phyloP scores from a whole-genome alignment of 2,329 filamentous ascomycete genomes.

The Monosporascus sp. region DNA sequence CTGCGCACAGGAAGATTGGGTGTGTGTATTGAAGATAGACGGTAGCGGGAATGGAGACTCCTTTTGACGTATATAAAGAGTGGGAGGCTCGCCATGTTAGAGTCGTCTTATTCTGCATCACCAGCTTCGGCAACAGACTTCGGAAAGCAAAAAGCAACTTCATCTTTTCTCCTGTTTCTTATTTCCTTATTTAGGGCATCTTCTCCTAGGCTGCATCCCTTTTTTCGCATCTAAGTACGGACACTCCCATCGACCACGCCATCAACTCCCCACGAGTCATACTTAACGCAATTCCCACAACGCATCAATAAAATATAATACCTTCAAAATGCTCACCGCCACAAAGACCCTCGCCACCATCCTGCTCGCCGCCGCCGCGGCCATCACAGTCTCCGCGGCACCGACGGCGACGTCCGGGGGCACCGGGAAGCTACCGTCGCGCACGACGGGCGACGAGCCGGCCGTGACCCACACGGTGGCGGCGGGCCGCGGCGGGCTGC shows the following conservation, averaged over 20 bases:
- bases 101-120: neutral
- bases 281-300: too few species aligned
- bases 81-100: neutral
- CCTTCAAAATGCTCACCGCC: conserved; percentile 27
- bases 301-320: neutral
- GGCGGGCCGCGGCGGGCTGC: conserved; percentile 36
- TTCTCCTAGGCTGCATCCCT: neutral
- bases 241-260: too few species aligned
- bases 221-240: neutral
- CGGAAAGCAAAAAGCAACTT: neutral
- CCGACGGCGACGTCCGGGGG: conserved; percentile 29
- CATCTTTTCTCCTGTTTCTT: neutral
- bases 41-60: too few species aligned
- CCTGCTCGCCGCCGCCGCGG: conserved; percentile 19
- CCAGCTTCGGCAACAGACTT: neutral
- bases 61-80: neutral
- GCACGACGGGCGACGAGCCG: conserved; percentile 28
- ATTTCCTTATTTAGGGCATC: neutral
- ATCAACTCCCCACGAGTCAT: too few species aligned
- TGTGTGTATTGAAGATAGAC: too few species aligned
- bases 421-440: conserved; percentile 18
- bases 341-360: conserved; percentile 24
- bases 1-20: too few species aligned
- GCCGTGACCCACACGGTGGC: conserved; percentile 41
- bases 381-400: conserved; percentile 21